Base-by-base conservation (phyloP, 2,329 filamentous ascomycete species). In the Penicillium sclerotiorum region DNA sequence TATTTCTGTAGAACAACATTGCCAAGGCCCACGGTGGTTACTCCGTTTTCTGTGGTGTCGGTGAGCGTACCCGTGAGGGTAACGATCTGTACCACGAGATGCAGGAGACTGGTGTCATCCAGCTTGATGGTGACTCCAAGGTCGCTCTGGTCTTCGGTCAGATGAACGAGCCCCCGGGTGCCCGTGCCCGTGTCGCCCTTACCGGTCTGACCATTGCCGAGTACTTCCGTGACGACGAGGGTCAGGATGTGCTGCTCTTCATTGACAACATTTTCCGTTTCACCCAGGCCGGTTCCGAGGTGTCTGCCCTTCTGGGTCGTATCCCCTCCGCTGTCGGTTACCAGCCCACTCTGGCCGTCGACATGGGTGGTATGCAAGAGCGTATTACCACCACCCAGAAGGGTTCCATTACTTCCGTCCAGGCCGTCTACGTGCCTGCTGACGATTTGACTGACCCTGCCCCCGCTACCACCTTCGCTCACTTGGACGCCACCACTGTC, bases 11-110 rank as follows among this genome's bases (percentile, higher is more conserved):
- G 84, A 99, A 99, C 91, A 99, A 99, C 88, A 97, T 99, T 75
- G 94, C 94, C 81, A 97, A 97, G 87, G 94, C 94, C 69, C 94
- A 99, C 84, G 94, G 94, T 95, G 94, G 94, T 95, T 99, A 95
- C 89, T 99, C 94, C 65, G 94, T 99, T 76, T 99, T 99, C 88
- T 96, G 91, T 75, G 94, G 94, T 93, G 94, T 99, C 80, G 94
- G 94, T 77, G 94, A 99, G 88, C 93, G 94, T 84, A 99, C 94
- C 75, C 94, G 94, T 90, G 94, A 99, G 87, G 94, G 94, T 86
- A 99, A 99, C 87, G 94, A 99, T 87, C 80, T 99, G 84, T 99
- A 99, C 88, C 93, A 99, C 82, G 94, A 99, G 86, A 99, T 99
- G 94, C 94, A 97, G 84, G 93, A 99, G 83, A 99, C 94, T 66